These are phyloP conservation scores for Volvox africanus DNA, from an alignment of 139 green algal genomes.

Conservation along the genomic window DNA sequence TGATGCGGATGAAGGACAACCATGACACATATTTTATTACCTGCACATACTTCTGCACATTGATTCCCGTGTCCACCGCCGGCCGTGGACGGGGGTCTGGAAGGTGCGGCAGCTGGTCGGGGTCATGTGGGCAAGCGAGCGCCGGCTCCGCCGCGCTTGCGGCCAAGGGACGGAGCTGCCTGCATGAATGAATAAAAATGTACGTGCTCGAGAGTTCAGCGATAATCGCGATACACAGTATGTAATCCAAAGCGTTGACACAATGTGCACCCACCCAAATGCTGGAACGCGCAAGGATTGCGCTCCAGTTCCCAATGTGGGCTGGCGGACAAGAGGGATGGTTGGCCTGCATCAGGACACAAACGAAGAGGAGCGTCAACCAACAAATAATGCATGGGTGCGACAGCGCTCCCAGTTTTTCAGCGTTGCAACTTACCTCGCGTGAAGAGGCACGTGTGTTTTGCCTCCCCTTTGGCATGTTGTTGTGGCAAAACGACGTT, in stretches of 20 bases:
- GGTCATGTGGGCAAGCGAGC: background rate
- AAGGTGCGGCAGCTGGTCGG: conserved; percentile 1
- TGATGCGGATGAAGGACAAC: background rate
- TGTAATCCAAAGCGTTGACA: too few relatives aligned
- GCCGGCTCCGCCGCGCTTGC: background rate
- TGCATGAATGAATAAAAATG: background rate
- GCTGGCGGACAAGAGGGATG: background rate
- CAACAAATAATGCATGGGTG: background rate
- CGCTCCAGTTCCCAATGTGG: background rate
- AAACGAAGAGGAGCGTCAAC: background rate
- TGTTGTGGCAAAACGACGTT: background rate
- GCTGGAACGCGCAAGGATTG: background rate
- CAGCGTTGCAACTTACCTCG: background rate
- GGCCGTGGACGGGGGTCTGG: conserved; percentile 37
- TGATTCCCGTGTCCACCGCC: conserved; percentile 36
- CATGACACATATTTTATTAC: background rate
- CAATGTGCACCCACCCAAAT: background rate
- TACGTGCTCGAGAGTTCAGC: too few relatives aligned
- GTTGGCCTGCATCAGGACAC: background rate
- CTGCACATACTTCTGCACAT: conserved; percentile 46
- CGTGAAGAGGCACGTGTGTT: background rate
- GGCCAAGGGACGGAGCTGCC: background rate
- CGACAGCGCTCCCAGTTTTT: background rate
- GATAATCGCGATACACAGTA: too few relatives aligned
- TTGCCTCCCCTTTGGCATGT: background rate